Evolutionary conservation across 768 basidiomycete genomes (phyloP).

Genomic region (Multifurca ochricompacta): DNA sequence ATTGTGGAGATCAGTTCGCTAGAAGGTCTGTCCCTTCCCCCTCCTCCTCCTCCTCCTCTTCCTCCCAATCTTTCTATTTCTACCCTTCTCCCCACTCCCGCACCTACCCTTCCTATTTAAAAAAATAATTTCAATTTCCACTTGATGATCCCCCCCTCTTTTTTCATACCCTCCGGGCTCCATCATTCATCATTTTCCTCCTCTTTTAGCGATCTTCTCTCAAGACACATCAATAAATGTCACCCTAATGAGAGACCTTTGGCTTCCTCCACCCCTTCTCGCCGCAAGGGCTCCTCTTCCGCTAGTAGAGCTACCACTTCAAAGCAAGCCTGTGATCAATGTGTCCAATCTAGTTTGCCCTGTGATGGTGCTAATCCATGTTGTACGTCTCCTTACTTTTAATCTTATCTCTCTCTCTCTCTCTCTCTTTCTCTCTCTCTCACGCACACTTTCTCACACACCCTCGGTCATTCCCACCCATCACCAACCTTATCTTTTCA

Average conservation of each 20-base stretch:
- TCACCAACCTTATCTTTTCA: not conserved
- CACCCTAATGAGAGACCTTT: constrained; percentile 68
- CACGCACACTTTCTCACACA: constrained; percentile 5
- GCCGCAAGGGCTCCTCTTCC: constrained; percentile 61
- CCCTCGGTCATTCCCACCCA: too few relatives aligned
- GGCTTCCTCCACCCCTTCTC: constrained; percentile 32
- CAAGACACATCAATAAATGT: constrained; percentile 82
- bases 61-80: too few relatives aligned
- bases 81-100: not conserved
- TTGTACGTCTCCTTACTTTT: constrained; percentile 36
- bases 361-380: constrained; percentile 80
- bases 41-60: not conserved
- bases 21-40: constrained; percentile 48
- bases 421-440: constrained; percentile 1
- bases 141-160: too few relatives aligned
- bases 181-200: not conserved
- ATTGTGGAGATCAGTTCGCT: constrained; percentile 87
- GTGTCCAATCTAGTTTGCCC: constrained; percentile 63
- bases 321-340: constrained; percentile 82
- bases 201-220: constrained; percentile 63
- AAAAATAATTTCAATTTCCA: too few relatives aligned
- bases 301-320: constrained; percentile 68
- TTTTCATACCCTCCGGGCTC: too few relatives aligned
- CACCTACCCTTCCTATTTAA: too few relatives aligned
- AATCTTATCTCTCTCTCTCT: constrained; percentile 4